Evolutionary conservation across 208 protist genomes (phyloP).

Genomic region (Trypanosoma congolense): DNA sequence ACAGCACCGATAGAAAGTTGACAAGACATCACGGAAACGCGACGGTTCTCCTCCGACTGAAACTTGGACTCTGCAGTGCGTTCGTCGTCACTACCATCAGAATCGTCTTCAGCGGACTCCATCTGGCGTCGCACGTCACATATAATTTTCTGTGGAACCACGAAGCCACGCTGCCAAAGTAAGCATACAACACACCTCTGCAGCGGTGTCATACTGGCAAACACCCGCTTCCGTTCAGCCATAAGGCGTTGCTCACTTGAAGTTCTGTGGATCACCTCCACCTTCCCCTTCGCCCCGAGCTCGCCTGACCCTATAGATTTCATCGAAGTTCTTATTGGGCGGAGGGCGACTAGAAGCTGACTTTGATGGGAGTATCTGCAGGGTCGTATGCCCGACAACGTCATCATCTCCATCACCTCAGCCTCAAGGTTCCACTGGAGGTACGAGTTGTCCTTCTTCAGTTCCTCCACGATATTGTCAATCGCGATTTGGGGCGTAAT

Average conservation of each 20-base stretch:
- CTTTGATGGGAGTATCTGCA: slow-evolving; percentile 55
- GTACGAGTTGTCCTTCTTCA: slow-evolving; percentile 69
- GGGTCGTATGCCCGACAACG: slow-evolving; percentile 27
- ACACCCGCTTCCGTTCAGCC: slow-evolving; percentile 43
- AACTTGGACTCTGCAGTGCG: slow-evolving; percentile 27
- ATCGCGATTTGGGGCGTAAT: slow-evolving; percentile 6
- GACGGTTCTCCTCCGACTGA: slow-evolving; percentile 30
- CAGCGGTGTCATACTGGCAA: slow-evolving; percentile 40
- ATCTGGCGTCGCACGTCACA: slow-evolving; percentile 40
- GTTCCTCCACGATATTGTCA: slow-evolving; percentile 43
- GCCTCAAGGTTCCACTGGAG: slow-evolving; percentile 74
- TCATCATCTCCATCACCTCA: slow-evolving; percentile 54
- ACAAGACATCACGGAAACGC: slow-evolving; percentile 30
- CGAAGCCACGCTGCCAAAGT: slow-evolving; percentile 55
- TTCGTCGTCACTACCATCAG: slow-evolving; percentile 20
- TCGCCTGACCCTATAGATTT: background rate
- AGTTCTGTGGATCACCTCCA: too few relatives aligned
- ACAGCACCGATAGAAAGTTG: slow-evolving; percentile 51
- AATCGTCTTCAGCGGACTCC: slow-evolving; percentile 19
- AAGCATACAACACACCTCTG: slow-evolving; percentile 64
- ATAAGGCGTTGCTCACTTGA: background rate
- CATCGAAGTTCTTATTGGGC: slow-evolving; percentile 17
- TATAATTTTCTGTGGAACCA: slow-evolving; percentile 35
- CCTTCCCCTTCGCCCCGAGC: background rate
- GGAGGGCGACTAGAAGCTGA: slow-evolving; percentile 28